phyloP scores from a whole-genome alignment of 768 basidiomycete species.

The Mycena rosella region DNA sequence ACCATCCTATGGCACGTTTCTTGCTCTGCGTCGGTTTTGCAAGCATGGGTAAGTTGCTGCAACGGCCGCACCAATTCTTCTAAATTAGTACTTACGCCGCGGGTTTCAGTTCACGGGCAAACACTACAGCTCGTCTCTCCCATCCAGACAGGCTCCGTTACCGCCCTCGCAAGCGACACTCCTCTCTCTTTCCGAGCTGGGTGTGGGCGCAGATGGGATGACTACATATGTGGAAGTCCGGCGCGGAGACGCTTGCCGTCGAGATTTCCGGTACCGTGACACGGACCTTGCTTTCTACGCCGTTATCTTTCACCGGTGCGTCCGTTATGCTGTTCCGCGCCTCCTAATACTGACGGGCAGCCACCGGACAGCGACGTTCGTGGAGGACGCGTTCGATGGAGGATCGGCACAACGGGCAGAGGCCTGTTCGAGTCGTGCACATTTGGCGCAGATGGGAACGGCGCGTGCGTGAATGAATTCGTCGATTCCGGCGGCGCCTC shows the following conservation, averaged over 20 bases:
- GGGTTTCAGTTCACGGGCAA: no score
- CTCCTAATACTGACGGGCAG: no score
- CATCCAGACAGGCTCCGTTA: no score
- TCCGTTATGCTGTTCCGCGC: background rate
- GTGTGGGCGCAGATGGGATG: slow-evolving; percentile 27
- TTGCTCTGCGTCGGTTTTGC: no score
- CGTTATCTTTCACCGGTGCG: slow-evolving; percentile 22
- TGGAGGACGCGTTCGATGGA: slow-evolving; percentile 15
- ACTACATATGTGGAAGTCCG: slow-evolving; percentile 23
- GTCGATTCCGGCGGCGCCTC: background rate
- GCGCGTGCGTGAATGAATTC: slow-evolving; percentile 13
- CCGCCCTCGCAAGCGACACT: no score
- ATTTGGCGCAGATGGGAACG: slow-evolving; percentile 15
- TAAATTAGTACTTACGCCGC: no score
- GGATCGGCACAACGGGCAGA: slow-evolving; percentile 9
- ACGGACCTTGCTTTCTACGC: background rate
- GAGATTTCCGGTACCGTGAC: slow-evolving; percentile 22
- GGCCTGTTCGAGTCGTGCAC: slow-evolving; percentile 20
- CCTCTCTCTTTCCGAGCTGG: slow-evolving; percentile 13
- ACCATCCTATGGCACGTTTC: no score
- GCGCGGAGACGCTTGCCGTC: slow-evolving; percentile 26
- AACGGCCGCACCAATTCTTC: no score
- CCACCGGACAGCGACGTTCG: slow-evolving; percentile 18
- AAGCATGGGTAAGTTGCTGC: no score
- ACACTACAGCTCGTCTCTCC: no score